Percentiles rank a stretch among this genome's conserved stretches.
Conservation (phyloP, 2,329 filamentous ascomycete genomes). For the Fusarium duplospermum region DNA sequence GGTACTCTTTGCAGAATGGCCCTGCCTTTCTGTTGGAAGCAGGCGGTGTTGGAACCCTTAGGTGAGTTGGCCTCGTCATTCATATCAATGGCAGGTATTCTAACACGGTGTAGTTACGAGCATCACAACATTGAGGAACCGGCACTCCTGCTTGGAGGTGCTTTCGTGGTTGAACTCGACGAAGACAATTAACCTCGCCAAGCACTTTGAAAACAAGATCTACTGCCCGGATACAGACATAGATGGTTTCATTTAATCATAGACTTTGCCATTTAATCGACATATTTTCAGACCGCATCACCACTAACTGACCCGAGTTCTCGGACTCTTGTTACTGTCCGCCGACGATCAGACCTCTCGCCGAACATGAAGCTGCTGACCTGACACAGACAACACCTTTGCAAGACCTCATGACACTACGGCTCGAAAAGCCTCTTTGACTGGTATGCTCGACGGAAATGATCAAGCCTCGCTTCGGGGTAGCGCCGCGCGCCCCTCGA, state of each 20-base stretch:
- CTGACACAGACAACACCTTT: constrained; percentile 19
- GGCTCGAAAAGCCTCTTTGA: neutral
- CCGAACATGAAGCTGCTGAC: neutral
- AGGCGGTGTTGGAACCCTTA: constrained; percentile 84
- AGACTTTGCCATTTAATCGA: constrained; percentile 27
- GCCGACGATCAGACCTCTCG: constrained; percentile 16
- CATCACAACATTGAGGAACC: constrained; percentile 83
- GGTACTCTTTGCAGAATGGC: constrained; percentile 78
- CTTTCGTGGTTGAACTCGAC: constrained; percentile 66
- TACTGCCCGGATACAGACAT: neutral
- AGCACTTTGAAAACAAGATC: neutral
- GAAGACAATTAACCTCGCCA: constrained; percentile 10
- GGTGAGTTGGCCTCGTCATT: constrained; percentile 57
- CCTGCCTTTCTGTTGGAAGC: constrained; percentile 88
- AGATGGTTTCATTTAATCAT: constrained; percentile 12
- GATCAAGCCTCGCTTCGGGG: constrained; percentile 24
- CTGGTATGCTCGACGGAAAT: constrained; percentile 27
- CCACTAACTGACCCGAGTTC: constrained; percentile 13
- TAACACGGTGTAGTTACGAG: constrained; percentile 71
- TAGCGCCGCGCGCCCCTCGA: constrained; percentile 8
- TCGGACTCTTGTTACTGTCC: constrained; percentile 19
- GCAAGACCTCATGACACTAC: constrained; percentile 6
- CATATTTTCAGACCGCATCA: constrained; percentile 8
- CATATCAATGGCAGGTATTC: neutral
- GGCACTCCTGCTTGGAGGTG: constrained; percentile 81